phyloP scores from a whole-genome alignment of 495 filamentous ascomycete genomes.

The Margaritispora aquatica region DNA sequence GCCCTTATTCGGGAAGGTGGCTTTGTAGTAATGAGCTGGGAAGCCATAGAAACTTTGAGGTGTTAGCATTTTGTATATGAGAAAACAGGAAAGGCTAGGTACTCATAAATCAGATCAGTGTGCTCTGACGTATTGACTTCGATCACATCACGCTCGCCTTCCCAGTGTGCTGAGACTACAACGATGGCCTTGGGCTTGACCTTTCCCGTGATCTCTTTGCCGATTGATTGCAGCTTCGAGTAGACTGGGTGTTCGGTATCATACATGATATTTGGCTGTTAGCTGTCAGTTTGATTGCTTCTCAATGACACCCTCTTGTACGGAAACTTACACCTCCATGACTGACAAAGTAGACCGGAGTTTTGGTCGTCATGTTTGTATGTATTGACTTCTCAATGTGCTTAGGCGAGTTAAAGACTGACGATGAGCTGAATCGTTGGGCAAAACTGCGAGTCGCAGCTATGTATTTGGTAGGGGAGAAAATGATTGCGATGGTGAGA shows the following conservation, averaged over 20 bases:
- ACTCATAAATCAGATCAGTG: slow-evolving; percentile 79
- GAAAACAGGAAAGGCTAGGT: slow-evolving; percentile 2
- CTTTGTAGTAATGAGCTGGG: slow-evolving; percentile 53
- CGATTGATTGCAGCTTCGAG: slow-evolving; percentile 58
- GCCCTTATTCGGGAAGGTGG: slow-evolving; percentile 65
- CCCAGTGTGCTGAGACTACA: slow-evolving; percentile 87
- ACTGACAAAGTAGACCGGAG: slow-evolving; percentile 73
- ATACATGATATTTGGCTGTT: slow-evolving; percentile 70
- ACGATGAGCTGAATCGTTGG: not conserved
- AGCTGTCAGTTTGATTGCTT: too few relatives aligned
- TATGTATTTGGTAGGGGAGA: slow-evolving; percentile 6
- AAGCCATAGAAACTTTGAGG: slow-evolving; percentile 66
- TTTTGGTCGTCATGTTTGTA: slow-evolving; percentile 5
- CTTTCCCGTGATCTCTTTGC: slow-evolving; percentile 71
- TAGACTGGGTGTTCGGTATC: slow-evolving; percentile 69
- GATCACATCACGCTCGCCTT: slow-evolving; percentile 50
- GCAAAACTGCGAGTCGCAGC: slow-evolving; percentile 3
- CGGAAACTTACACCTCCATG: slow-evolving; percentile 62
- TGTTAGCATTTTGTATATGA: not conserved
- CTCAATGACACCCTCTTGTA: not conserved
- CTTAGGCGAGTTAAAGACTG: not conserved
- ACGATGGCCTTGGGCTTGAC: slow-evolving; percentile 77
- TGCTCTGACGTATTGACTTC: slow-evolving; percentile 66
- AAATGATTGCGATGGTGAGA: slow-evolving; percentile 7
- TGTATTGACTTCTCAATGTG: not conserved